Evolutionary conservation across 177 flowering plant genomes (phyloP), one percentile per base, ranked within the genome.

Genomic region (Vitis hybrid): DNA sequence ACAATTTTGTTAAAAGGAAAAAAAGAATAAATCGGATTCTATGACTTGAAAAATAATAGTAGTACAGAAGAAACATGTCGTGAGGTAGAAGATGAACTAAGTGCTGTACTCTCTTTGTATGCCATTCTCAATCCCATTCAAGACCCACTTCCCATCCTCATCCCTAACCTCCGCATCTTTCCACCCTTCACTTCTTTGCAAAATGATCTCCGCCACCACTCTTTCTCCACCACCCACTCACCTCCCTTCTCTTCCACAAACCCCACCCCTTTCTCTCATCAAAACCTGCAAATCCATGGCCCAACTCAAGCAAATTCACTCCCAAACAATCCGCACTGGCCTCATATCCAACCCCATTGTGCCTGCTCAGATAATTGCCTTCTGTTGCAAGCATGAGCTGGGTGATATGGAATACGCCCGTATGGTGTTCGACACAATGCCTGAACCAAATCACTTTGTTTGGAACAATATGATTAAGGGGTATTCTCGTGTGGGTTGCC

Each of bases 221-320:
- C 10, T 27, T 7, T 63, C 59, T 48, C 40, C 56, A 11, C 46
- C 46, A 16, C 62, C 51, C 71, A 54, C 55, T 3, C 60, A 2
- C 3, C 59, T 27, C 48, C 72, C 19, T 30, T 27, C 72, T 11
- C 55, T 65, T 46, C 12, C 15, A 1, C 68, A 69, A 24, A 58
- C 19, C 72, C 56, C 69, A 16, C 65, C 48, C 15, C 40, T 70
- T 0, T 51, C 55, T 62, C 71, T 66, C 9, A 15, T 72, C 18
- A 69, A 70, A 65, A 70, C 11, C 13, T 77, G 84, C 76, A 70
- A 71, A 19, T 75, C 81, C 70, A 75, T 79, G 79, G 65, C 77
- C 68, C 81, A 81, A 49, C 81, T 81, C 60, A 81, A 75, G 68
- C 82, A 81, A 79, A 55, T 81, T 64, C 79, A 77, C 57, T 77